A percentile compares a stretch with the other conserved stretches of the same genome.
Evolutionary conservation across 1,284 basidiomycete species (phyloP).

Genomic region (Coniophora puteana): DNA sequence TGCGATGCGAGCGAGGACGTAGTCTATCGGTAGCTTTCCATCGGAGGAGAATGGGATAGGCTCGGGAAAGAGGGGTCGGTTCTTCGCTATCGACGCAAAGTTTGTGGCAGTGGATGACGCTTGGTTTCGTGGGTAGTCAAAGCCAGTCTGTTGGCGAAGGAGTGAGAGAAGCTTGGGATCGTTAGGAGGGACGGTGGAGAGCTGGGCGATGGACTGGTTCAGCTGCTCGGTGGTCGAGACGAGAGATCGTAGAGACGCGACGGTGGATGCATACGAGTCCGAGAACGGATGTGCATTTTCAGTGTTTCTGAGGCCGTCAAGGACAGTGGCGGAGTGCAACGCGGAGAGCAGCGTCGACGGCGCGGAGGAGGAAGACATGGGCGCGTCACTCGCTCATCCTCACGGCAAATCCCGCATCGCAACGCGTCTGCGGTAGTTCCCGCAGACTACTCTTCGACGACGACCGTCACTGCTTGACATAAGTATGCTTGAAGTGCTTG

Average conservation of each 20-base stretch:
- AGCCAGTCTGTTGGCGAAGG: constrained; percentile 54
- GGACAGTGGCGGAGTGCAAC: constrained; percentile 5
- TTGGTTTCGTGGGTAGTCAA: constrained; percentile 23
- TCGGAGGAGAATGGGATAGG: constrained; percentile 23
- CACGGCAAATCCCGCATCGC: too few relatives aligned
- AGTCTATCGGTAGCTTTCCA: too few relatives aligned
- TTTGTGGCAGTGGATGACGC: constrained; percentile 21
- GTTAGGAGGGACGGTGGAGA: constrained; percentile 43
- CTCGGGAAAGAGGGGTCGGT: constrained; percentile 24
- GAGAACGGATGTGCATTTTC: constrained; percentile 49
- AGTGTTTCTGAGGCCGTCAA: constrained; percentile 4
- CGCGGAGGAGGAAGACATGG: constrained; percentile 21
- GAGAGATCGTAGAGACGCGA: constrained; percentile 43
- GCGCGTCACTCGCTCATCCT: too few relatives aligned
- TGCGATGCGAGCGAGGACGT: constrained; percentile 47
- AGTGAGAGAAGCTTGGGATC: constrained; percentile 65
- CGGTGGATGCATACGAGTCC: constrained; percentile 36
- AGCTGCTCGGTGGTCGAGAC: constrained; percentile 49
- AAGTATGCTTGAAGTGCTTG: too few relatives aligned
- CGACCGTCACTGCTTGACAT: too few relatives aligned
- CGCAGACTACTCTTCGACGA: too few relatives aligned
- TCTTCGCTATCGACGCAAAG: constrained; percentile 17
- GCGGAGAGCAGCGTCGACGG: constrained; percentile 22
- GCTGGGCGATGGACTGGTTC: constrained; percentile 48
- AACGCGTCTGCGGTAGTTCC: too few relatives aligned